A percentile compares a stretch with the other conserved stretches of the same genome.
These are phyloP conservation scores for Tuber melanosporum DNA, from an alignment of 495 filamentous ascomycete genomes.

Conservation along the genomic window DNA sequence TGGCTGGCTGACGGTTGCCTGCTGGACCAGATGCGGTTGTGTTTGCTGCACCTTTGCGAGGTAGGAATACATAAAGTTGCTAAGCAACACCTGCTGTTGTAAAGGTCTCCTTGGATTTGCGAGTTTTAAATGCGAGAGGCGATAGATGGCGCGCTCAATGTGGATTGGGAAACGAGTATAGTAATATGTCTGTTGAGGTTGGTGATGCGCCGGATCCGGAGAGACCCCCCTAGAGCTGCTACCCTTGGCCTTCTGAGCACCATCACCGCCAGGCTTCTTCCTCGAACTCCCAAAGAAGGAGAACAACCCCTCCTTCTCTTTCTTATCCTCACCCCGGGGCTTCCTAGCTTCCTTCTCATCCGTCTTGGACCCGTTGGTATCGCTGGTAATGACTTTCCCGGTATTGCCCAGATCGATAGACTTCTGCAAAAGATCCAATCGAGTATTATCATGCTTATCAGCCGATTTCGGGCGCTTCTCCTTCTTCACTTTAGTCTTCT, in stretches of 20 bases:
- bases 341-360: constrained; percentile 58
- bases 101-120: constrained; percentile 89
- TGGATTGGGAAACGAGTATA: constrained; percentile 95
- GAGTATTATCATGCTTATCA: constrained; percentile 62
- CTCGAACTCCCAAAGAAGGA: constrained; percentile 81
- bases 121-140: constrained; percentile 98
- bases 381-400: constrained; percentile 44
- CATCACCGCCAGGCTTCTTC: constrained; percentile 68
- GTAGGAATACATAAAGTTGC: constrained; percentile 99
- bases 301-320: constrained; percentile 66
- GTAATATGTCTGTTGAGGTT: constrained; percentile 63
- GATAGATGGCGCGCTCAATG: constrained; percentile 94
- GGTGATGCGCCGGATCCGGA: constrained; percentile 61
- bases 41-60: constrained; percentile 97
- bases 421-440: constrained; percentile 72
- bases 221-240: constrained; percentile 67
- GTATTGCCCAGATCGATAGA: constrained; percentile 59
- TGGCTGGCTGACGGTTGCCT: constrained; percentile 59
- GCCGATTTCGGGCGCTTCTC: constrained; percentile 46
- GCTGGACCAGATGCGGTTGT: constrained; percentile 74
- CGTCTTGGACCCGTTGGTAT: constrained; percentile 29
- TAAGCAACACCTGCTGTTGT: constrained; percentile 92
- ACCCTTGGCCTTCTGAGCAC: constrained; percentile 61
- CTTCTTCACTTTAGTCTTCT: constrained; percentile 57
- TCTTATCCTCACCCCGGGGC: constrained; percentile 64